Base-by-base conservation (phyloP, 2,329 filamentous ascomycete species). In the Calonectria leucothoes region DNA sequence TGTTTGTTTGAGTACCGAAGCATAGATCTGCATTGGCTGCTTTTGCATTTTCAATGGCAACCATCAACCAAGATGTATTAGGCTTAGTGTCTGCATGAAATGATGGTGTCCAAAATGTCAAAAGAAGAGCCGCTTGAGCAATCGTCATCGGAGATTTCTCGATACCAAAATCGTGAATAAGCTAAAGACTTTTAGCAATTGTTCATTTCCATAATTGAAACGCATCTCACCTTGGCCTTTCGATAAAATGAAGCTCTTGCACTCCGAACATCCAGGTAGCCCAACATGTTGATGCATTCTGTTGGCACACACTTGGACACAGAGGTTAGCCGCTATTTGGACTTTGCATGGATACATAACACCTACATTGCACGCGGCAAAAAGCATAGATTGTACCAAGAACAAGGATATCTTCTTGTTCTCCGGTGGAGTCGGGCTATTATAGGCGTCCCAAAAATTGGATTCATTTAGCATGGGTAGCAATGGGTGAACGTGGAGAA, bases 241-340 rank as follows among this genome's bases (percentile, higher is more conserved):
- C 66, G 14, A 25, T 68, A 68, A 35, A 59, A 68, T 0, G 66
- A 68, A 10, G 66, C 66, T 15, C 66, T 68, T 15, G 66, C 79
- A 25, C 33, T 66, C 15, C 64, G 64, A 23, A 66, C 39, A 35
- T 57, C 52, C 12, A 33, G 15, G 7, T 57, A 35, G 2, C 52
- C 52, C 17, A 57, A 10, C 31, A 57, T 25, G 12, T 35, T 35
- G 11, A 57, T 35, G 29, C 29, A 57, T 35, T 57, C 52, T 7
- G 12, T 29, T 45, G 35, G n/a, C 35, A 39, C 49, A 14, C 31
- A 49, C 64, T 29, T 42, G 4, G 7, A 14, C 29, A 25, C 27
- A 29, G 15, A 31, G 23, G 48, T 57, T 7, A 57, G 17, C n/a
- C 35, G 6, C 11, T 10, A 23, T 5, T 6, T 7, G 17, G 15